phyloP scores from a whole-genome alignment of 2,329 filamentous ascomycete genomes.

The Blastomyces percursus region DNA sequence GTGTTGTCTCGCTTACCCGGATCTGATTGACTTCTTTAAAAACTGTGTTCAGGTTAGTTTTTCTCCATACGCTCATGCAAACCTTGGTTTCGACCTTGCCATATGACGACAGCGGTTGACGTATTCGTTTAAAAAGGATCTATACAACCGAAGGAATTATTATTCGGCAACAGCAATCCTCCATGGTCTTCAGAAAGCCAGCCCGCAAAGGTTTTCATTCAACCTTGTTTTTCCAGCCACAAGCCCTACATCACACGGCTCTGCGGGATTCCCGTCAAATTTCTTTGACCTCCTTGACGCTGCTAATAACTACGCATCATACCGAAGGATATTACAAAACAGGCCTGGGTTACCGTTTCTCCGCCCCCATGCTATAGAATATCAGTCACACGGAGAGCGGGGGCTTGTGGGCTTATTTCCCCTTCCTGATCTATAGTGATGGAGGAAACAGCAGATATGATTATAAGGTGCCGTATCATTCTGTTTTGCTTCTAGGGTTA shows the following conservation, averaged over 20 bases:
- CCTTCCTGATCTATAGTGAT: slow-evolving; percentile 9
- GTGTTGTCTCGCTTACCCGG: slow-evolving; percentile 28
- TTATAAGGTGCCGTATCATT: not conserved
- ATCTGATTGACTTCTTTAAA: slow-evolving; percentile 23
- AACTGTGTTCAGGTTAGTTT: slow-evolving; percentile 28
- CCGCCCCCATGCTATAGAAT: slow-evolving; percentile 28
- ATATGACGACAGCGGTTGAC: slow-evolving; percentile 4
- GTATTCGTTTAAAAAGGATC: slow-evolving; percentile 16
- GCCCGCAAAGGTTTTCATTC: slow-evolving; percentile 6
- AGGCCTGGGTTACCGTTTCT: slow-evolving; percentile 31
- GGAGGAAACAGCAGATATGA: not conserved
- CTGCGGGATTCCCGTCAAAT: slow-evolving; percentile 4
- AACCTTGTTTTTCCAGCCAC: not conserved
- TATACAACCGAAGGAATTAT: slow-evolving; percentile 26
- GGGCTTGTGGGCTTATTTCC: slow-evolving; percentile 13
- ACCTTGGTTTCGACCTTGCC: not conserved
- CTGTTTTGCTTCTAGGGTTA: not conserved
- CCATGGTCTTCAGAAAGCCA: slow-evolving; percentile 27
- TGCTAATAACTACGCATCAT: slow-evolving; percentile 25
- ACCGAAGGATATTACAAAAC: slow-evolving; percentile 25
- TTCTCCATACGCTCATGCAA: not conserved
- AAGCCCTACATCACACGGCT: not conserved
- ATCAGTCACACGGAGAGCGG: slow-evolving; percentile 8
- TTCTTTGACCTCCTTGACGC: slow-evolving; percentile 22
- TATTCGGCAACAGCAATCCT: slow-evolving; percentile 30